These are phyloP conservation scores for Dactylonectria estremocensis DNA, from an alignment of 2,329 filamentous ascomycete species.

Conservation along the genomic window DNA sequence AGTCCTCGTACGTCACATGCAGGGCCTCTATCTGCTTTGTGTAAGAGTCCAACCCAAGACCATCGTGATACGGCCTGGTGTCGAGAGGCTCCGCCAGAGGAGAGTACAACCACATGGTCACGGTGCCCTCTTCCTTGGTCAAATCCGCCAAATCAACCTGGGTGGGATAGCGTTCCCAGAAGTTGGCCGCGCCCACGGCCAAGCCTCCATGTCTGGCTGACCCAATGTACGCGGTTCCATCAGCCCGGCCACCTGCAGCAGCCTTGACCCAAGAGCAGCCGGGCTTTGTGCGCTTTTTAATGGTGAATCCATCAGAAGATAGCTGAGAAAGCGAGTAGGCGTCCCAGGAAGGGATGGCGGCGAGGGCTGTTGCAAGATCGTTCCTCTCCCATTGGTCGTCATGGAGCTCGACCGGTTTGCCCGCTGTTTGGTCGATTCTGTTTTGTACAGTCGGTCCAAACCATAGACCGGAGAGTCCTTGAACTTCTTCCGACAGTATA, in stretches of 20 bases:
- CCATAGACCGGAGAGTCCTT: slow-evolving; percentile 72
- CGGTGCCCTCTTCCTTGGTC: slow-evolving; percentile 61
- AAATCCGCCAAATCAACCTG: slow-evolving; percentile 69
- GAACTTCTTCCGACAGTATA: slow-evolving; percentile 69
- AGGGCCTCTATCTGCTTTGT: slow-evolving; percentile 72
- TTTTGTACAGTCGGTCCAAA: slow-evolving; percentile 66
- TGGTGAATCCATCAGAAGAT: slow-evolving; percentile 71
- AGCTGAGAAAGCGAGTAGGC: slow-evolving; percentile 71
- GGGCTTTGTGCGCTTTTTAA: slow-evolving; percentile 71
- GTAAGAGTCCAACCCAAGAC: slow-evolving; percentile 69
- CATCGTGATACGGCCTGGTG: slow-evolving; percentile 70
- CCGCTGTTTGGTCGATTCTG: slow-evolving; percentile 66
- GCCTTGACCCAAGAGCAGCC: slow-evolving; percentile 72
- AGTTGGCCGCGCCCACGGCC: slow-evolving; percentile 70
- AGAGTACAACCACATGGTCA: slow-evolving; percentile 74
- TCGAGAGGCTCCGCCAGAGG: slow-evolving; percentile 70
- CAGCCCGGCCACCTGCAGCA: slow-evolving; percentile 67
- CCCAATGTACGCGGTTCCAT: slow-evolving; percentile 71
- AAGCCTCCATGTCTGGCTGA: slow-evolving; percentile 70
- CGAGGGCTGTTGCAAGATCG: slow-evolving; percentile 58
- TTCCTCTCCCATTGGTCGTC: slow-evolving; percentile 32
- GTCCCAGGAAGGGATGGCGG: slow-evolving; percentile 70
- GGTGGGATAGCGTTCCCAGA: slow-evolving; percentile 75
- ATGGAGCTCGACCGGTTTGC: slow-evolving; percentile 52
- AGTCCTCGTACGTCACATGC: slow-evolving; percentile 75